Conservation (phyloP, 1,284 basidiomycete genomes). For the Ustilago loliicola region DNA sequence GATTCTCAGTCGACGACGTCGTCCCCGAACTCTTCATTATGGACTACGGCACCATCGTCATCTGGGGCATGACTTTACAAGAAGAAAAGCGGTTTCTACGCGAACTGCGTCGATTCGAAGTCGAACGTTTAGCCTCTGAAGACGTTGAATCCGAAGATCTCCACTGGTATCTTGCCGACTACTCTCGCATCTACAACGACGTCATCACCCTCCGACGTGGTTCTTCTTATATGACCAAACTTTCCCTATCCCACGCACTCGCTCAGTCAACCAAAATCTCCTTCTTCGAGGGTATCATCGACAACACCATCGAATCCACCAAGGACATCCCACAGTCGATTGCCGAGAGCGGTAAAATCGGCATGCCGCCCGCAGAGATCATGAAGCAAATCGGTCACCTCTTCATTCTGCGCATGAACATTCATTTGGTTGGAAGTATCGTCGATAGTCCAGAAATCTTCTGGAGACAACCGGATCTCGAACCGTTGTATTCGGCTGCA, state of each 20-base stretch:
- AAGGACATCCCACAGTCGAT: constrained; percentile 95
- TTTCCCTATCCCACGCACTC: constrained; percentile 92
- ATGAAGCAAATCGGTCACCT: constrained; percentile 94
- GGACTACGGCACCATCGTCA: constrained; percentile 91
- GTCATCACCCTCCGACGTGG: constrained; percentile 95
- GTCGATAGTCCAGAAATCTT: constrained; percentile 95
- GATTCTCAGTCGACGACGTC: constrained; percentile 55
- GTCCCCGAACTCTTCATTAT: constrained; percentile 79
- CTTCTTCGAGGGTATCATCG: constrained; percentile 84
- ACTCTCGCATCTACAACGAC: constrained; percentile 92
- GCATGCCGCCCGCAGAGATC: constrained; percentile 79
- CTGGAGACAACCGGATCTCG: constrained; percentile 84
- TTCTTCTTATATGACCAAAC: constrained; percentile 96
- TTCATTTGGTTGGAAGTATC: constrained; percentile 94
- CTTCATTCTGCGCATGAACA: constrained; percentile 92
- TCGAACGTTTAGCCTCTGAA: constrained; percentile 78
- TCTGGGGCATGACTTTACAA: constrained; percentile 95
- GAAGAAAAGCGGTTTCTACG: constrained; percentile 92
- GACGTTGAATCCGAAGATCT: constrained; percentile 89
- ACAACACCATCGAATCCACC: constrained; percentile 93
- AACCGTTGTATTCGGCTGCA: constrained; percentile 93
- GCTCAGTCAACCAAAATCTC: constrained; percentile 94
- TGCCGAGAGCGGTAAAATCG: constrained; percentile 91
- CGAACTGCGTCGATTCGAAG: constrained; percentile 85
- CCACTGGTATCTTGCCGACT: constrained; percentile 96